These are phyloP conservation scores for Phialemoniopsis sp. DNA, from an alignment of 2,329 filamentous ascomycete genomes.

Conservation along the genomic window DNA sequence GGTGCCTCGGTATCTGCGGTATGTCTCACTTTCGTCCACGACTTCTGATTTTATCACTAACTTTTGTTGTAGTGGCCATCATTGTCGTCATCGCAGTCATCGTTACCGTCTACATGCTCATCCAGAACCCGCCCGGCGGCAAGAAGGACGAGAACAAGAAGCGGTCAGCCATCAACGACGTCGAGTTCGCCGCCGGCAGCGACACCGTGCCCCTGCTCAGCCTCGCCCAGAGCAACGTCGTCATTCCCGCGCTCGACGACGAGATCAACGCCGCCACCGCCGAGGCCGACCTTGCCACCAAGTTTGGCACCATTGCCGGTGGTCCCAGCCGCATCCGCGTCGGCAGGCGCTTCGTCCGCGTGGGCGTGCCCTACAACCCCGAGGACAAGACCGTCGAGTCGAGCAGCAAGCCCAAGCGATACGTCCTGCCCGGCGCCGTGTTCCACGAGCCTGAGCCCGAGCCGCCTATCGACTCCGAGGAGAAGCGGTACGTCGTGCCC, in stretches of 20 bases:
- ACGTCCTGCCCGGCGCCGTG: neutral
- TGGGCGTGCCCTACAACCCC: too few relatives aligned
- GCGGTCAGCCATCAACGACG: slow-evolving; percentile 16
- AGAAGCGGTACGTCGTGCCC: neutral
- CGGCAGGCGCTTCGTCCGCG: too few relatives aligned
- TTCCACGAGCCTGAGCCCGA: too few relatives aligned
- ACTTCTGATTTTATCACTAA: neutral
- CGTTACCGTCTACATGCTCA: slow-evolving; percentile 43
- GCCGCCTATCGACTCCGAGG: too few relatives aligned
- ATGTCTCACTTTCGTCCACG: slow-evolving; percentile 11
- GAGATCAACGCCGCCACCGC: slow-evolving; percentile 11
- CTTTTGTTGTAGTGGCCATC: slow-evolving; percentile 37
- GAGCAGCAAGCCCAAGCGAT: neutral
- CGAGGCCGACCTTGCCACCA: neutral
- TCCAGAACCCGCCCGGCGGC: slow-evolving; percentile 29
- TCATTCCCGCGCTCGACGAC: slow-evolving; percentile 5
- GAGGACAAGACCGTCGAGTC: too few relatives aligned
- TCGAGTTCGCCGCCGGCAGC: slow-evolving; percentile 8
- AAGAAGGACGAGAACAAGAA: slow-evolving; percentile 22
- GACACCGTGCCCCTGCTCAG: slow-evolving; percentile 9
- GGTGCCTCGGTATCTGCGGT: slow-evolving; percentile 74
- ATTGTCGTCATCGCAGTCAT: slow-evolving; percentile 47
- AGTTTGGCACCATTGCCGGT: neutral
- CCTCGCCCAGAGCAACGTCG: slow-evolving; percentile 7
- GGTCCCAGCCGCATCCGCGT: too few relatives aligned